Conservation (phyloP, 2,329 filamentous ascomycete species). For the Diaporthe aspalathi region DNA sequence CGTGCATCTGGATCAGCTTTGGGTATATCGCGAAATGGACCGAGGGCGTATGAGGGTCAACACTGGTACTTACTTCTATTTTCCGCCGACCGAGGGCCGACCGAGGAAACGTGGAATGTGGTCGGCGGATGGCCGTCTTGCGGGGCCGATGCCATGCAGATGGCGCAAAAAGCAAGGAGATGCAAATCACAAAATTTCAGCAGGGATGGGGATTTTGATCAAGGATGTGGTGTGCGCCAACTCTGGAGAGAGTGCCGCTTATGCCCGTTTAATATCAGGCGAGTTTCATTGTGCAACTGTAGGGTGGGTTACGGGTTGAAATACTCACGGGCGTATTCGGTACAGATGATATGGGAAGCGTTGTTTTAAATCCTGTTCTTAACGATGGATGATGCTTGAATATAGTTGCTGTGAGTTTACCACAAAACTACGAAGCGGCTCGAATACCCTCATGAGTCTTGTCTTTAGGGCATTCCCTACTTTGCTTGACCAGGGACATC, state of each 20-base stretch:
- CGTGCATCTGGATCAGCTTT: constrained; percentile 36
- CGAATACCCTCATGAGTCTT: background rate
- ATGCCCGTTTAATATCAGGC: background rate
- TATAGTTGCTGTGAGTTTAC: background rate
- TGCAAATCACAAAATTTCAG: background rate
- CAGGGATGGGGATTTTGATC: background rate
- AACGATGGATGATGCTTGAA: background rate
- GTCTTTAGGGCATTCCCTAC: background rate
- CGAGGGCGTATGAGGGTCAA: background rate
- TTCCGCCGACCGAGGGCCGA: background rate
- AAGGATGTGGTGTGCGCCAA: no score
- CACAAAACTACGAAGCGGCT: background rate
- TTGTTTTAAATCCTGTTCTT: background rate
- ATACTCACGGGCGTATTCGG: background rate
- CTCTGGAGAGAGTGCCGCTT: background rate
- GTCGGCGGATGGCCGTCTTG: background rate
- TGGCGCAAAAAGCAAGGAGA: background rate
- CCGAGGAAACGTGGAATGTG: background rate
- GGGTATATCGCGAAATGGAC: constrained; percentile 37
- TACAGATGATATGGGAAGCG: background rate
- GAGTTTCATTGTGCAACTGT: background rate
- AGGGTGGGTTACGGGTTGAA: no score
- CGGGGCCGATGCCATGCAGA: background rate
- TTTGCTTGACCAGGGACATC: background rate
- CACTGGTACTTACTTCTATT: no score